Conservation (phyloP, 805 yeast species). For the Schizosaccharomyces lindneri region DNA sequence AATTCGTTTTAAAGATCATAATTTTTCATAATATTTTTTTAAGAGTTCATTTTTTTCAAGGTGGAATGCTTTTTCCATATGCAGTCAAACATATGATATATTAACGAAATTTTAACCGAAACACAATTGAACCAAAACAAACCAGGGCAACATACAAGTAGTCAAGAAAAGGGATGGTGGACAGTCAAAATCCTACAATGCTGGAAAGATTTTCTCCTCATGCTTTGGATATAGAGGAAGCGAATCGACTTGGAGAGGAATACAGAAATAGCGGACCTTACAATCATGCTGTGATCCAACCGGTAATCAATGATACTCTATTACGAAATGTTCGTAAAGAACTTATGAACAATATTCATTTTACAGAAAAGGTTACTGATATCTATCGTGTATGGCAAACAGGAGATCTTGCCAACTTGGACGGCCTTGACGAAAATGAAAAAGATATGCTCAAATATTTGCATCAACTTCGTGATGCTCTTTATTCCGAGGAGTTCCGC, state of each 20-base stretch:
- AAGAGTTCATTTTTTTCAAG: no score
- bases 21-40: no score
- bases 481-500: slow-evolving; percentile 68
- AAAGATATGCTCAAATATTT: slow-evolving; percentile 47
- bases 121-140: no score
- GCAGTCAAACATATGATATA: no score
- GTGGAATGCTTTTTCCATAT: no score
- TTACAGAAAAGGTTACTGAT: slow-evolving; percentile 90
- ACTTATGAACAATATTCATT: slow-evolving; percentile 58
- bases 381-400: slow-evolving; percentile 70
- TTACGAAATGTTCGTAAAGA: slow-evolving; percentile 63
- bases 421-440: slow-evolving; percentile 62
- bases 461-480: slow-evolving; percentile 57
- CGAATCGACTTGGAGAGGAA: slow-evolving; percentile 4
- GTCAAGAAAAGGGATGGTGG: neutral
- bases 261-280: slow-evolving; percentile 46
- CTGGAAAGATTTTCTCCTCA: neutral
- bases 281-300: slow-evolving; percentile 64
- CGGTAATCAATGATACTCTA: slow-evolving; percentile 50
- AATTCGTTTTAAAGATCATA: no score
- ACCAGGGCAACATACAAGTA: no score
- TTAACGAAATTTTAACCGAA: no score
- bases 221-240: neutral
- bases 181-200: neutral
- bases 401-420: slow-evolving; percentile 74